A percentile compares a stretch with the other conserved stretches of the same genome.
Evolutionary conservation across 2,329 filamentous ascomycete genomes (phyloP).

Genomic region (Fusarium paranaense): DNA sequence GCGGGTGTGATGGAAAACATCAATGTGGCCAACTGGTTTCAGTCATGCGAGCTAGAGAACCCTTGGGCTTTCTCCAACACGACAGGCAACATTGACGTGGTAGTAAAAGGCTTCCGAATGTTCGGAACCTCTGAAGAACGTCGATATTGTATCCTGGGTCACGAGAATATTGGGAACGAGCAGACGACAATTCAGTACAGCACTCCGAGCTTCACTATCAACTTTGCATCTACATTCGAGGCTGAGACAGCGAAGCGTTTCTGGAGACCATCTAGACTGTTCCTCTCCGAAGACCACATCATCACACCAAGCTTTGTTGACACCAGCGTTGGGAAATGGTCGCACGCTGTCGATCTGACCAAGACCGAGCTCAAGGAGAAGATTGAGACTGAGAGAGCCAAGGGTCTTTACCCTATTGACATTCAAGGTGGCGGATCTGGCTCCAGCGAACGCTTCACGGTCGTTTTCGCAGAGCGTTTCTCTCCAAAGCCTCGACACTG

Average conservation of each 20-base stretch:
- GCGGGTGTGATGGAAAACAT: constrained; percentile 26
- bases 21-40: constrained; percentile 11
- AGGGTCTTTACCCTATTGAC: constrained; percentile 10
- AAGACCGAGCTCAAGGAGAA: background rate
- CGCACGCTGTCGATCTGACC: constrained; percentile 5
- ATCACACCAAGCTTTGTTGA: constrained; percentile 32
- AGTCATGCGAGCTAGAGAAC: constrained; percentile 15
- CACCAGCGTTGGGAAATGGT: constrained; percentile 22
- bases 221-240: background rate
- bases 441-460: constrained; percentile 15
- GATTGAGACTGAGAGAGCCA: background rate
- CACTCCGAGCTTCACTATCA: background rate
- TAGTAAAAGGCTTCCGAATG: constrained; percentile 22
- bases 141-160: constrained; percentile 28
- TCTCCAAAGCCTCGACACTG: constrained; percentile 12
- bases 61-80: background rate
- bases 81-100: constrained; percentile 3
- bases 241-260: constrained; percentile 26
- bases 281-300: constrained; percentile 29
- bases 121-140: constrained; percentile 23
- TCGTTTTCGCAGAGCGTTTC: constrained; percentile 20
- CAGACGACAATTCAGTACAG: constrained; percentile 15
- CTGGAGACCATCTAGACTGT: constrained; percentile 23
- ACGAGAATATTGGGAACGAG: constrained; percentile 32
- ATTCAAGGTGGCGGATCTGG: constrained; percentile 23